These are phyloP conservation scores for Candida awuae DNA, from an alignment of 805 yeast species.

Conservation along the genomic window DNA sequence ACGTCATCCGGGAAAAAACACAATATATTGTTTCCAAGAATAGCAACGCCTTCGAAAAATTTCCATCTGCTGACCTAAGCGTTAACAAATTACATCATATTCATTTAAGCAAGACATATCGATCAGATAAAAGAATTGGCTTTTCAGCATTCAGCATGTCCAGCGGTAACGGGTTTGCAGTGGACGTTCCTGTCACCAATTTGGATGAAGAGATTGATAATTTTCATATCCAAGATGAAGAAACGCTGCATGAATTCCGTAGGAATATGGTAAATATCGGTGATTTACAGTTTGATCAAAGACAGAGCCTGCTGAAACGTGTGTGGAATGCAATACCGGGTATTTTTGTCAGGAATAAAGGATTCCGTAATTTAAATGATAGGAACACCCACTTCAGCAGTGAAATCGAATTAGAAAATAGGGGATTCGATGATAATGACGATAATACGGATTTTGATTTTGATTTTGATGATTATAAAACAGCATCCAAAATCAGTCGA, in stretches of 20 bases:
- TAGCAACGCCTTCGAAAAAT: too few species aligned
- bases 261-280: neutral
- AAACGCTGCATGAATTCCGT: conserved; percentile 13
- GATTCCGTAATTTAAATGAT: too few species aligned
- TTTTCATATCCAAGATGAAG: conserved; percentile 19
- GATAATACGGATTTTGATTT: conserved; percentile 6
- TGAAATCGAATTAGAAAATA: conserved; percentile 11
- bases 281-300: neutral
- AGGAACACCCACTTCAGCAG: too few species aligned
- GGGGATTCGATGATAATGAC: conserved; percentile 4
- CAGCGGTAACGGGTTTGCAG: conserved; percentile 19
- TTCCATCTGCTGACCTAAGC: too few species aligned
- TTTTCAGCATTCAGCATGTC: conserved; percentile 1
- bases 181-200: conserved; percentile 50
- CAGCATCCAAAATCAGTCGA: neutral
- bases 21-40: too few species aligned
- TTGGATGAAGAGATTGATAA: conserved; percentile 38
- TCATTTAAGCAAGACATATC: too few species aligned
- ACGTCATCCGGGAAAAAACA: too few species aligned
- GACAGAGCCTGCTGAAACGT: too few species aligned
- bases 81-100: too few species aligned
- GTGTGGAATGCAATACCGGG: too few species aligned
- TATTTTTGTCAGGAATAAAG: too few species aligned
- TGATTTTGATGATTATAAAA: conserved; percentile 1
- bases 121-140: too few species aligned